Evolutionary conservation across 2,329 filamentous ascomycete genomes (phyloP), one percentile per base, ranked within the genome.

Genomic region (Diaporthe destruens): DNA sequence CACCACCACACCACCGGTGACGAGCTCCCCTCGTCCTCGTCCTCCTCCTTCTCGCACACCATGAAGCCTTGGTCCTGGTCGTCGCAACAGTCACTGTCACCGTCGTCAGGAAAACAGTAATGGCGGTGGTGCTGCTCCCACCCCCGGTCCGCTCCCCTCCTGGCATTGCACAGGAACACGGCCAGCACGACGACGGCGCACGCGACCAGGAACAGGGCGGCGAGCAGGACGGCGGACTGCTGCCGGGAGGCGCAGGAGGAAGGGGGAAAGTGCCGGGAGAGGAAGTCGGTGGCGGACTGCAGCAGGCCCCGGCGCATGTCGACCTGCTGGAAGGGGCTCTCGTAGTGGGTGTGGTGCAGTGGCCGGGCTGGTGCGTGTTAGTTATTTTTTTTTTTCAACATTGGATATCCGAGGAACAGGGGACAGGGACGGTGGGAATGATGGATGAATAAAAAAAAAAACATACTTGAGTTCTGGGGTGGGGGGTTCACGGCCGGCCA

Each of bases 291-390:
- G 9, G 54, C n/a, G 25, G 57, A 67, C 14, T 36, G 54, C n/a
- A 32, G 11, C 18, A 42, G 25, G 36, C 57, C 32, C 6, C 32
- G 49, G 7, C 42, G 5, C 51, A 73, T 20, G 57, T 70, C 67
- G 68, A 73, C 7, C 3, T 53, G 47, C 25, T 61, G 63, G 71
- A 72, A 72, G 47, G 71, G 71, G 34, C 71, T 72, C 54, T 72
- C 32, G 25, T 72, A 72, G 14, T 72, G 71, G 2, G 55, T 16
- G 63, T 70, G 68, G 47, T 70, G 68, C 12, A 69, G n/a, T 23
- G 65, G 44, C 29, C 55, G 54, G 54, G 25, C 51, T 47, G 20
- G 16, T 53, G 36, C 36, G 11, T 39, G 36, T 39, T 39, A 39
- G 36, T 36, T 36, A 8, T 1, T 49, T 49, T 29, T 29, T n/a